Percentiles rank a stretch among this genome's conserved stretches.
phyloP scores from a whole-genome alignment of 768 basidiomycete genomes.

The Lenzites betulinus region DNA sequence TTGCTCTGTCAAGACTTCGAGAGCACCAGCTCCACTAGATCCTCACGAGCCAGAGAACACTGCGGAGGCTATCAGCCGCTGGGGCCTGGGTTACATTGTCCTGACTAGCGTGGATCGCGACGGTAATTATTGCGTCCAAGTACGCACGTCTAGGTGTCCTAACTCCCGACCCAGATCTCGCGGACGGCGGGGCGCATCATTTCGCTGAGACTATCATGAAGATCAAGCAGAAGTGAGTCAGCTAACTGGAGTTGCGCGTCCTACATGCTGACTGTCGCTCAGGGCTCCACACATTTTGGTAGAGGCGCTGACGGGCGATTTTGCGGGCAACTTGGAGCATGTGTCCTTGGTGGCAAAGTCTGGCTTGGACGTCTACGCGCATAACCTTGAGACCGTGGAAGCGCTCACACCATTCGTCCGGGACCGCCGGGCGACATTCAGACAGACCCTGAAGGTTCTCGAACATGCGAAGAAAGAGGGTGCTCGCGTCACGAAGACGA shows the following conservation, averaged over 20 bases:
- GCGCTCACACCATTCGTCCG: constrained; percentile 92
- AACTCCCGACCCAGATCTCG: constrained; percentile 61
- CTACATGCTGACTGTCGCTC: not conserved
- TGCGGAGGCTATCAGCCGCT: constrained; percentile 95
- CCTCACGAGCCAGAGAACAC: constrained; percentile 98
- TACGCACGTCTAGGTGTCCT: not conserved
- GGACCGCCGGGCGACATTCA: constrained; percentile 90
- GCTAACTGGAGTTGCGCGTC: not conserved
- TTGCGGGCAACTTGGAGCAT: constrained; percentile 73
- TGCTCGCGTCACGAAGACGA: constrained; percentile 92
- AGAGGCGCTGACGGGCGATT: constrained; percentile 95
- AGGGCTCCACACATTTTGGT: constrained; percentile 96
- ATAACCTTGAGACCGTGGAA: constrained; percentile 97
- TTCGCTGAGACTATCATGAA: constrained; percentile 94
- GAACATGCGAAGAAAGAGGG: constrained; percentile 83
- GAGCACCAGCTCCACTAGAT: constrained; percentile 85
- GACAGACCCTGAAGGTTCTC: constrained; percentile 80
- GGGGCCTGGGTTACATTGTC: constrained; percentile 98
- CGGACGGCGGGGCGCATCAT: constrained; percentile 89
- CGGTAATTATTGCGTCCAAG: constrained; percentile 51
- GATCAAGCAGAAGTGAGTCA: constrained; percentile 90
- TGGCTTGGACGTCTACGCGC: constrained; percentile 96
- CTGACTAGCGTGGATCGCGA: constrained; percentile 96
- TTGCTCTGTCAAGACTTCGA: constrained; percentile 95
- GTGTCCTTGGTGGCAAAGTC: constrained; percentile 87